Base-by-base conservation (phyloP, 495 filamentous ascomycete genomes). In the Penicillium maclennaniae region DNA sequence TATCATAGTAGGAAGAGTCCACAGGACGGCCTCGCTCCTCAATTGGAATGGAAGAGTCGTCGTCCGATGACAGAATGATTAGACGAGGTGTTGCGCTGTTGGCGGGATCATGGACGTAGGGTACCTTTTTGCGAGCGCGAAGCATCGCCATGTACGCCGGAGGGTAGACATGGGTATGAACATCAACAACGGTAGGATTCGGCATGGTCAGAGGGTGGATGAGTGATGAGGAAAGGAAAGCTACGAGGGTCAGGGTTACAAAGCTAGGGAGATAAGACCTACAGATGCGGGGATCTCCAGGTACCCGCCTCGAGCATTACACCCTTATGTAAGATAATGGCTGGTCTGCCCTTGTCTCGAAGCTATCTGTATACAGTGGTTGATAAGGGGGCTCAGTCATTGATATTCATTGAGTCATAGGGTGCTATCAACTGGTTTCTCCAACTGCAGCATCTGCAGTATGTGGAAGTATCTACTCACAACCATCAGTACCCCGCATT, bases 121-220 rank as follows among this genome's bases (percentile, higher is more conserved):
- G 92, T 49, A 95, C 87, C 31, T 75, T 79, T 47, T 74, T 79
- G 51, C 92, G 87, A 21, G 82, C 83, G 61, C 86, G 82, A 23
- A 97, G 84, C 63, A 96, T 83, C 48, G 79, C 68, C 76, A 96
- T 83, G 70, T 92, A 97, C 8, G 82, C 78, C 0, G 87, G 87
- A 0, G 91, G 88, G 68, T 97, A 96, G 74, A 97, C 84, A 77
- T 97, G 92, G 12, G 92, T 96, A 74, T 97, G 92, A 62, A 97
- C 81, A 70, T 97, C 92, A 41, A 96, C 88, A 34, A 91, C 76
- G 8, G 76, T 55, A 27, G 70, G 56, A 38, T 58, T 43, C 25
- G 59, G 46, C 67, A 71, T 69, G 43, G 38, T 61, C 47, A 50
- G 4, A 4, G 23, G 17, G 27, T 45, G 16, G 23, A 34, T 2